Percentiles rank a stretch among this genome's conserved stretches.
These are phyloP conservation scores for Debaryomyces nepalensis DNA, from an alignment of 1,139 yeast species.

Conservation along the genomic window DNA sequence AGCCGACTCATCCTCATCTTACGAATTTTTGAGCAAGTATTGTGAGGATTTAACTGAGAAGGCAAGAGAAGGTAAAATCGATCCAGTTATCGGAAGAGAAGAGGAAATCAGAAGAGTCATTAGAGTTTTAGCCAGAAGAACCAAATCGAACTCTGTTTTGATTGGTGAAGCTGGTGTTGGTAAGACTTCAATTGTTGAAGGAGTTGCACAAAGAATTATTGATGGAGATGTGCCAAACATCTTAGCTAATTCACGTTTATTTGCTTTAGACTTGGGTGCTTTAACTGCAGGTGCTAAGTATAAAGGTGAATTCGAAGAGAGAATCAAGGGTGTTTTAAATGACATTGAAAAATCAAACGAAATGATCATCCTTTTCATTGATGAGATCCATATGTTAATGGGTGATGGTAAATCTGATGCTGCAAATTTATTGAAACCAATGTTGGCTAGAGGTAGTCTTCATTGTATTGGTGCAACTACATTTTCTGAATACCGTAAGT, in stretches of 20 bases:
- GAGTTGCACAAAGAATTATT: constrained; percentile 95
- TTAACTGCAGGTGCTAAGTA: constrained; percentile 98
- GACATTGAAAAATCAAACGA: constrained; percentile 90
- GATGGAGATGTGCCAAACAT: constrained; percentile 95
- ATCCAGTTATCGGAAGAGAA: constrained; percentile 98
- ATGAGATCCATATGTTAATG: constrained; percentile 98
- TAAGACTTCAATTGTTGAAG: constrained; percentile 96
- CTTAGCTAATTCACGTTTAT: constrained; percentile 76
- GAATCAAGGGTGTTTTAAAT: constrained; percentile 92
- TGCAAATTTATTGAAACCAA: constrained; percentile 94
- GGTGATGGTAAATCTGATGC: constrained; percentile 97
- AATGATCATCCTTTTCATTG: constrained; percentile 87
- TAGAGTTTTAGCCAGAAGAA: constrained; percentile 91
- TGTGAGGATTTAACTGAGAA: constrained; percentile 92
- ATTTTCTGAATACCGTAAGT: constrained; percentile 88
- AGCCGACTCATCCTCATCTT: constrained; percentile 86
- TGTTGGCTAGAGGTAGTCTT: constrained; percentile 92
- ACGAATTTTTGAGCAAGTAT: constrained; percentile 85
- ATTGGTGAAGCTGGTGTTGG: constrained; percentile 99
- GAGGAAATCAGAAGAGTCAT: constrained; percentile 96
- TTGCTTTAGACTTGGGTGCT: constrained; percentile 92
- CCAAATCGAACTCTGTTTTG: constrained; percentile 93
- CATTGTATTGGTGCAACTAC: constrained; percentile 99
- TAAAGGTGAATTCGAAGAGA: constrained; percentile 98
- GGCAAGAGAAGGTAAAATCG: constrained; percentile 93